A percentile compares a stretch with the other conserved stretches of the same genome.
Conservation (phyloP, 1,284 basidiomycete species). For the Ceratobasidium sp. region DNA sequence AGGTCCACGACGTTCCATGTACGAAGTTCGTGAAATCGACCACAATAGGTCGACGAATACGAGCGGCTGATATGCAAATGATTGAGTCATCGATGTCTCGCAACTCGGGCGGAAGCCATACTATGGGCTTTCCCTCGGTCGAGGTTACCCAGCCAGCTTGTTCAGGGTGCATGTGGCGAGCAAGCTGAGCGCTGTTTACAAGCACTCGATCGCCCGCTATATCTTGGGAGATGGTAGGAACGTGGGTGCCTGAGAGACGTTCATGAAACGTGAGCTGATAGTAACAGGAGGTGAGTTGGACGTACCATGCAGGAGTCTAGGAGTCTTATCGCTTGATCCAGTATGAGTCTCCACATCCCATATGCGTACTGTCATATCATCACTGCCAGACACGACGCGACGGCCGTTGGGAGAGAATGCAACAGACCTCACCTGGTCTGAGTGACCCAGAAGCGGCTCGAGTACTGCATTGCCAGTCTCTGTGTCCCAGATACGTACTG, state of each 20-base stretch:
- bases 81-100: not conserved
- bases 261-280: not conserved
- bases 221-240: not conserved
- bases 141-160: not conserved
- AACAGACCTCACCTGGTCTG: not conserved
- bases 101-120: not conserved
- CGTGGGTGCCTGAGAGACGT: not conserved
- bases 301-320: not conserved
- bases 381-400: not conserved
- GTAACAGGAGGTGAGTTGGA: not conserved
- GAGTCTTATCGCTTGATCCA: not conserved
- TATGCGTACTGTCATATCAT: not conserved
- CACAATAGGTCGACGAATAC: not conserved
- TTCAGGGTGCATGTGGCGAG: no score
- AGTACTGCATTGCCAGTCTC: conserved; percentile 10
- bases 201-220: not conserved
- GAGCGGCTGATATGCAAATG: not conserved
- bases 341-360: not conserved
- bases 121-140: not conserved
- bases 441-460: conserved; percentile 1
- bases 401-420: not conserved
- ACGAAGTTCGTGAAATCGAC: not conserved
- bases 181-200: not conserved
- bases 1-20: not conserved
- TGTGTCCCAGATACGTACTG: conserved; percentile 44